Evolutionary conservation across 164 flowering plant species (phyloP).

Genomic region (Hamamelis virginiana): DNA sequence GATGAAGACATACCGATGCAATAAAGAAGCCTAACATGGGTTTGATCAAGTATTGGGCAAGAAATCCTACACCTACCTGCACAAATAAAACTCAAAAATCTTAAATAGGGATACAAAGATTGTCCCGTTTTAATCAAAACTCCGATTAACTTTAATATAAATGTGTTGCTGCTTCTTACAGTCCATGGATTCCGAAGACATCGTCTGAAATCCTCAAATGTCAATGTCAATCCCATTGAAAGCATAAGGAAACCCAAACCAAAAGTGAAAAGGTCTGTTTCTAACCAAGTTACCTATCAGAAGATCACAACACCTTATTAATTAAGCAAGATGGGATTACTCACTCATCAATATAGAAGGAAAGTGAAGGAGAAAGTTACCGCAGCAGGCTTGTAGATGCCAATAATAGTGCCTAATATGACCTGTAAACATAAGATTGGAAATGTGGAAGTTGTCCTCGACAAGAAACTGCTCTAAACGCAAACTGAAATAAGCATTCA

Average conservation of each 20-base stretch:
- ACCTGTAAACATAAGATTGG: slow-evolving; percentile 51
- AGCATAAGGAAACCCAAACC: slow-evolving; percentile 99
- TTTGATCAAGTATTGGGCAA: slow-evolving; percentile 90
- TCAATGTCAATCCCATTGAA: slow-evolving; percentile 97
- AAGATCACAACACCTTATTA: slow-evolving; percentile 10
- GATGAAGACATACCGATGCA: slow-evolving; percentile 63
- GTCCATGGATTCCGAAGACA: slow-evolving; percentile 98
- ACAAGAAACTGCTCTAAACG: background rate
- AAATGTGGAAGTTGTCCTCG: background rate
- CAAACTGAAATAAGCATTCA: background rate
- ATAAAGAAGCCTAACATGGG: slow-evolving; percentile 90
- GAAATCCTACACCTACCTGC: slow-evolving; percentile 97
- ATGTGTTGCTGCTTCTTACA: slow-evolving; percentile 45
- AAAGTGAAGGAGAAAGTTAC: slow-evolving; percentile 37
- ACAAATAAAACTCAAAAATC: slow-evolving; percentile 22
- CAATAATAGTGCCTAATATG: slow-evolving; percentile 79
- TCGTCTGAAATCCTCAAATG: slow-evolving; percentile 90
- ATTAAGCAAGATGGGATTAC: slow-evolving; percentile 9
- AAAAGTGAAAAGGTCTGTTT: slow-evolving; percentile 88
- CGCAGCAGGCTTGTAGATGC: slow-evolving; percentile 89
- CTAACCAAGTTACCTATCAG: slow-evolving; percentile 90
- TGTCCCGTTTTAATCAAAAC: background rate
- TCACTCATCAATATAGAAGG: slow-evolving; percentile 1
- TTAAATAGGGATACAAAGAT: background rate
- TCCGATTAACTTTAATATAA: background rate